Evolutionary conservation across 306 rosid species (phyloP), one percentile per base, ranked within the genome.

Genomic region (Sophora flavescens): DNA sequence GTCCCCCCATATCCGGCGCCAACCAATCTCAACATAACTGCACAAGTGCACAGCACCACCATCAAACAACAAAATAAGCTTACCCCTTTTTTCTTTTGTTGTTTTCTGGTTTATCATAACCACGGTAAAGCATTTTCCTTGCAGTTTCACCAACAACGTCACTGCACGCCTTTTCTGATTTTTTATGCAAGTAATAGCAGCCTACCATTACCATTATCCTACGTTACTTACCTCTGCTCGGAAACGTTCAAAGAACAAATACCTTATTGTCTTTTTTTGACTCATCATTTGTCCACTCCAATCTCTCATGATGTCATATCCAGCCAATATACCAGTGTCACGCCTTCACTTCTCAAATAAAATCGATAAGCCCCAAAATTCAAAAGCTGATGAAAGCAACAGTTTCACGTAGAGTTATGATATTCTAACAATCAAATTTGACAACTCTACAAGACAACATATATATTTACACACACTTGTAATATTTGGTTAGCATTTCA

Each of bases 141-240:
- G 42, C 33, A 73, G 56, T 30, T 72, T 57, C 70, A 60, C 60
- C 79, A 61, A 74, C 79, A 61, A 74, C 62, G 63, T 62, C 68
- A 73, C 36, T 15, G 48, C 13, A 47, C n/a, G 12, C 61, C 39
- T 53, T 26, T 51, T 51, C 44, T 36, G 39, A 38, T 38, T 70
- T 68, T 8, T n/a, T 9, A 28, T 12, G 42, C 1, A 53, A 35
- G 58, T 47, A 45, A 44, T 26, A 28, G 2, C 3, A 32, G 30
- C 6, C 30, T 52, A 50, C 33, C 48, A 45, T 16, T 54, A 2
- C 78, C 71, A 50, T 68, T 17, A 63, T 61, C 62, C 63, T n/a
- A 78, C 76, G 76, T 48, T 68, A 68, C 44, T 48, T 68, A 68
- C 44, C 52, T 58, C 36, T 30, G 3, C 42, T 0, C 32, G 36